A percentile compares a stretch with the other conserved stretches of the same genome.
Conservation (phyloP, 1,139 yeast genomes). For the Torulaspora globosa region DNA sequence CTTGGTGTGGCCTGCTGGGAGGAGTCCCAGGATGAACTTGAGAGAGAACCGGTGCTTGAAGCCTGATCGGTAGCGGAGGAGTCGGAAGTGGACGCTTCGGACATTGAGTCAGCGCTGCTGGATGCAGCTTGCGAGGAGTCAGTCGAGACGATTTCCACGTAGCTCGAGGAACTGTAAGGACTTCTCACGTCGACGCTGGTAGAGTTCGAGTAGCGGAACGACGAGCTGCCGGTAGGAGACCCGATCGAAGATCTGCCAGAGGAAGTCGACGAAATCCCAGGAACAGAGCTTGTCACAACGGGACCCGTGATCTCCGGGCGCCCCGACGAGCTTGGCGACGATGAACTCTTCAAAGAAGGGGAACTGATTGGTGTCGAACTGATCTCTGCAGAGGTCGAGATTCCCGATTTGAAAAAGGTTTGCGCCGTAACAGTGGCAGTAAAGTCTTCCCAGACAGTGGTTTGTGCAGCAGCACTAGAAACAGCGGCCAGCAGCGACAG, state of each 20-base stretch:
- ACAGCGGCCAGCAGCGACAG: conserved; percentile 7
- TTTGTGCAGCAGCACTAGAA: conserved; percentile 11
- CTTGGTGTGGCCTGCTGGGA: no score
- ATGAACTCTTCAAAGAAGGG: not conserved
- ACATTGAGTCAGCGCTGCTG: no score
- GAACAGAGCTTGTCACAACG: not conserved
- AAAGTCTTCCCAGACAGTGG: conserved; percentile 13
- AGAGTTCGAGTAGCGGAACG: conserved; percentile 19
- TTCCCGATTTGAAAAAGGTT: conserved; percentile 6
- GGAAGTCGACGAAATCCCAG: not conserved
- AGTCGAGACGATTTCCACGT: no score
- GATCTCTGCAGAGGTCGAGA: not conserved
- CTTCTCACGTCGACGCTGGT: conserved; percentile 22
- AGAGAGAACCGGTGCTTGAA: no score
- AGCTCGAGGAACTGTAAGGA: conserved; percentile 14
- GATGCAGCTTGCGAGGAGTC: no score
- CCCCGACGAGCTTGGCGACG: not conserved
- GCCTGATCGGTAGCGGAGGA: no score
- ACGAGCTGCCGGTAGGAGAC: conserved; percentile 19
- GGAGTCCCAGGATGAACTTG: no score
- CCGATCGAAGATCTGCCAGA: conserved; percentile 20
- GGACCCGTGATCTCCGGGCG: no score
- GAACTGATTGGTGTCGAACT: not conserved
- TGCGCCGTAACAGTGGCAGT: conserved; percentile 12
- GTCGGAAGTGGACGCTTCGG: no score